phyloP scores from a whole-genome alignment of 306 rosid species.

The Oemleria cerasiformis region DNA sequence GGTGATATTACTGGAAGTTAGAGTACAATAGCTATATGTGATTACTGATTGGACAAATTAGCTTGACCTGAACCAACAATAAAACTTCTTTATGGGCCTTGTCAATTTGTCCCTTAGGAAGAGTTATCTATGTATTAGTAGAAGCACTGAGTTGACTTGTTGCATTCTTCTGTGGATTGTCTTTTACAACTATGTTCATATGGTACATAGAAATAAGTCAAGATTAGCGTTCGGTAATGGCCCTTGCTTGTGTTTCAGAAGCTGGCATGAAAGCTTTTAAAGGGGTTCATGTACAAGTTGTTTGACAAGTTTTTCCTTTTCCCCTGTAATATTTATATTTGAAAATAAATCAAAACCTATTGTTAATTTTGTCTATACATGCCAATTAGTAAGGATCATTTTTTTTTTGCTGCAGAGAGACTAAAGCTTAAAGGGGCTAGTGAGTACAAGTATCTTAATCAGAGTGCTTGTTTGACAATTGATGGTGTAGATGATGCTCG shows the following conservation, averaged over 20 bases:
- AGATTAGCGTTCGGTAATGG: background rate
- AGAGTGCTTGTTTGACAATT: conserved; percentile 74
- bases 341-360: background rate
- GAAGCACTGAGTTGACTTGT: conserved; percentile 1
- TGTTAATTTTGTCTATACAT: background rate
- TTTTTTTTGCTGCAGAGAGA: conserved; percentile 55
- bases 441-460: conserved; percentile 83
- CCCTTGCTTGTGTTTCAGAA: conserved; percentile 16
- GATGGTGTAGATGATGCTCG: conserved; percentile 66
- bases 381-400: background rate
- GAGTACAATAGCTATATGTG: background rate
- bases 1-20: conserved; percentile 5
- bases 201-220: background rate
- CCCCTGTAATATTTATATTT: background rate
- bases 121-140: background rate
- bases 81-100: conserved; percentile 11
- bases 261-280: background rate
- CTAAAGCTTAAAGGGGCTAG: conserved; percentile 67
- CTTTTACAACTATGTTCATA: conserved; percentile 3
- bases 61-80: background rate
- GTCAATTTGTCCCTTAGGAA: conserved; percentile 6
- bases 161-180: conserved; percentile 1
- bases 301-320: conserved; percentile 9
- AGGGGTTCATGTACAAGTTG: conserved; percentile 15
- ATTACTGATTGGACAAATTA: background rate